Percentiles rank a stretch among this genome's conserved stretches.
Conservation (phyloP, 73 alveolate species). For the Effrenium voratum region DNA sequence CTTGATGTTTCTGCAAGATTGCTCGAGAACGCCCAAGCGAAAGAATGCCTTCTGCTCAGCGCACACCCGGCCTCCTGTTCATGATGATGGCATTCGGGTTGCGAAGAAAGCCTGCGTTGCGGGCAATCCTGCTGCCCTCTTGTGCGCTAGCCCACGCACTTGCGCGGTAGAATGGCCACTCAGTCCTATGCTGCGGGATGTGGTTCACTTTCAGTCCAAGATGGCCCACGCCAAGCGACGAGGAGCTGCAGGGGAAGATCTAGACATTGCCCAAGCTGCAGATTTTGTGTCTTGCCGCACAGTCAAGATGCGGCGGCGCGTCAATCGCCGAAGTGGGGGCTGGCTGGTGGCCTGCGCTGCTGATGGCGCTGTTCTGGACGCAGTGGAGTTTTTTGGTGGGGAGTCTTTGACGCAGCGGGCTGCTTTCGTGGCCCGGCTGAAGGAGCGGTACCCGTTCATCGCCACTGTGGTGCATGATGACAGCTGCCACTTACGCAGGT, state of each 20-base stretch:
- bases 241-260: background rate
- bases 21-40: background rate
- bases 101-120: background rate
- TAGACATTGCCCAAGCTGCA: background rate
- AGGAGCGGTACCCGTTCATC: background rate
- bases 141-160: background rate
- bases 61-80: background rate
- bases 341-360: conserved; percentile 45
- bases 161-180: background rate
- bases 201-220: background rate
- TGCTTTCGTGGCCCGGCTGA: background rate
- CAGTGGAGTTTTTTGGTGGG: background rate
- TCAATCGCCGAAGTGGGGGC: conserved; percentile 47
- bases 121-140: background rate
- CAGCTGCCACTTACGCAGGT: conserved; percentile 7
- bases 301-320: background rate
- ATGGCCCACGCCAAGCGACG: background rate
- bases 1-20: background rate
- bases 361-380: background rate
- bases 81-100: background rate
- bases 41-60: background rate
- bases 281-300: conserved; percentile 19
- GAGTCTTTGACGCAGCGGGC: conserved; percentile 1
- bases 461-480: conserved; percentile 18
- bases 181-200: background rate